Evolutionary conservation across 2,329 filamentous ascomycete species (phyloP).

Genomic region (Amesomyces nigricolor): DNA sequence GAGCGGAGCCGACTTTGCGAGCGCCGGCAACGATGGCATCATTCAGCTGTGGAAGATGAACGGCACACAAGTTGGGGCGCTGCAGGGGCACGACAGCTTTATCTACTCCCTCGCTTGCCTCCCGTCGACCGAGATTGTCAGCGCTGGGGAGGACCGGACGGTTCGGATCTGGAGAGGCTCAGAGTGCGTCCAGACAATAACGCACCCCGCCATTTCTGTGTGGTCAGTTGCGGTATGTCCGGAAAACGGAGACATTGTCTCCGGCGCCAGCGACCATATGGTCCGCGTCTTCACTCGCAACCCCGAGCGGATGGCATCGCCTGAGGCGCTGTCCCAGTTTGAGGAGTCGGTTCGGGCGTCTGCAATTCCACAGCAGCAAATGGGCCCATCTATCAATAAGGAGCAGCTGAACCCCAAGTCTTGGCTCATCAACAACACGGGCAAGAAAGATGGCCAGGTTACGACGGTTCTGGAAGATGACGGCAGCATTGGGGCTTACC

Average conservation of each 20-base stretch:
- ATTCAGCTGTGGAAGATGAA: slow-evolving; percentile 82
- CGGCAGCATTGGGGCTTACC: slow-evolving; percentile 77
- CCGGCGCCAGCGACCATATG: slow-evolving; percentile 82
- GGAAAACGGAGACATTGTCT: slow-evolving; percentile 86
- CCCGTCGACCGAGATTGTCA: slow-evolving; percentile 81
- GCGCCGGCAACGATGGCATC: slow-evolving; percentile 85
- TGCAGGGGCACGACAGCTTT: slow-evolving; percentile 88
- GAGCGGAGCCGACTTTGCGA: slow-evolving; percentile 86
- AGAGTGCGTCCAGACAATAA: slow-evolving; percentile 89
- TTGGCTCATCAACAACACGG: slow-evolving; percentile 73
- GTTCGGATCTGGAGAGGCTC: slow-evolving; percentile 79
- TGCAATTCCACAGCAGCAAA: slow-evolving; percentile 79
- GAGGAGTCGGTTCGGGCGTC: slow-evolving; percentile 77
- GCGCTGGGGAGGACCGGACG: slow-evolving; percentile 90
- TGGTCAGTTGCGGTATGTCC: slow-evolving; percentile 83
- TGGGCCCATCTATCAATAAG: slow-evolving; percentile 74
- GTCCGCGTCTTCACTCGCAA: slow-evolving; percentile 78
- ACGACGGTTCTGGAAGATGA: slow-evolving; percentile 83
- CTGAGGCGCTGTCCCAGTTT: slow-evolving; percentile 65
- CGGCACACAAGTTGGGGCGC: slow-evolving; percentile 67
- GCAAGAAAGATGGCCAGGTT: slow-evolving; percentile 94
- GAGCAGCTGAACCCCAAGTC: slow-evolving; percentile 85
- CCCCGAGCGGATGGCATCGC: slow-evolving; percentile 61
- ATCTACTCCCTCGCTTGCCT: slow-evolving; percentile 79
- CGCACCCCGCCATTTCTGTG: slow-evolving; percentile 92